Evolutionary conservation across 2,329 filamentous ascomycete genomes (phyloP), one percentile per base, ranked within the genome.

Genomic region (Emericellopsis cladophorae): DNA sequence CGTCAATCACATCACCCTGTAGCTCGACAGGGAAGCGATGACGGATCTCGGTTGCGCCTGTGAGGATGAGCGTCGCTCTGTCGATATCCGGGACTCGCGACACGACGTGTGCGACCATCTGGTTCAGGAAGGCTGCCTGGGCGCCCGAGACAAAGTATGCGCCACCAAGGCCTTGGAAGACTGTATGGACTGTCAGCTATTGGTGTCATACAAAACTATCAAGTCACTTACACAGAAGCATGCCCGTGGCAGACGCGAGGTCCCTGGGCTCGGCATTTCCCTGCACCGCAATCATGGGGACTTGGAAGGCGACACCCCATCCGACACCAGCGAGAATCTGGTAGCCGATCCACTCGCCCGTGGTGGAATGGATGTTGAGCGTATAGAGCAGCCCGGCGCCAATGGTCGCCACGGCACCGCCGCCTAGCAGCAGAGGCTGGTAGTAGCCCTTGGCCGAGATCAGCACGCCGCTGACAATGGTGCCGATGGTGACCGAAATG

Each of bases 31-130:
- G 51, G 46, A 23, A 40, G 14, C 29, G 11, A 5, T 52, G 44
- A 47, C 75, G 69, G 31, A 86, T 63, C 46, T 74, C 67, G 0
- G 77, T 81, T 4, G 69, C 67, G 14, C 68, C 68, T 0, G 64
- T 64, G 2, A 59, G 49, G 29, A 68, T 54, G 4, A 72, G 58
- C 1, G 49, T 46, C 6, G 41, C 46, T 9, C 61, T 52, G 47
- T 58, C 52, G 31, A 70, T 54, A 4, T 50, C 47, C 5, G 66
- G 64, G 3, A 57, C 60, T n/a, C 51, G 48, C 15, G 45, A 45
- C 8, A 53, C 43, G 22, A 68, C 52, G 22, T 56, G 48, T 6
- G 48, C 46, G 32, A 67, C 46, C 46, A 72, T 59, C 21, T 60
- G 58, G 48, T 69, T 68, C 40, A 67, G 52, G 44, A 72, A 70